phyloP scores from a whole-genome alignment of 306 rosid species.

The Gynostemma pentaphyllum region DNA sequence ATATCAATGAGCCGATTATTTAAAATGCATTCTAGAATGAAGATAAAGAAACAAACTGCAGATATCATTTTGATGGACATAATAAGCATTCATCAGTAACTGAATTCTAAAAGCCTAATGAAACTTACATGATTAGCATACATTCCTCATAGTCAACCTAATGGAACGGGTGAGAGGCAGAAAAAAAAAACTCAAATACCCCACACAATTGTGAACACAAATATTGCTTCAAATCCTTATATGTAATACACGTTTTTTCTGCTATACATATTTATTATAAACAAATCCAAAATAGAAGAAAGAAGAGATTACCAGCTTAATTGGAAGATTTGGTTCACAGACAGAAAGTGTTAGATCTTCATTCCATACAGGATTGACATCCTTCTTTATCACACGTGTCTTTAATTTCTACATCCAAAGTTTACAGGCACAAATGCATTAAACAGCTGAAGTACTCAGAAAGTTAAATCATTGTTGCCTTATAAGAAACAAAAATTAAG shows the following conservation, averaged over 20 bases:
- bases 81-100: background rate
- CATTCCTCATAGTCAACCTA: background rate
- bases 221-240: background rate
- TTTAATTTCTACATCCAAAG: slow-evolving; percentile 51
- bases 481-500: background rate
- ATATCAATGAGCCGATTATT: background rate
- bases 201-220: background rate
- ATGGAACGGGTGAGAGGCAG: background rate
- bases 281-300: background rate
- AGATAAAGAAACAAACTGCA: background rate
- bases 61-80: background rate
- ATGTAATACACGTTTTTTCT: background rate
- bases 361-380: slow-evolving; percentile 83
- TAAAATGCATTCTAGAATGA: background rate
- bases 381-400: slow-evolving; percentile 73
- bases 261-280: background rate
- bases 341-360: slow-evolving; percentile 88
- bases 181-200: background rate
- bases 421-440: background rate
- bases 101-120: background rate
- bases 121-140: background rate
- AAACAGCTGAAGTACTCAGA: background rate
- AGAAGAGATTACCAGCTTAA: slow-evolving; percentile 37
- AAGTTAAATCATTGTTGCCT: background rate
- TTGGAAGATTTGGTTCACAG: slow-evolving; percentile 30